Evolutionary conservation across 257 asterid genomes (phyloP), one percentile per base, ranked within the genome.

Genomic region (Echium plantagineum): DNA sequence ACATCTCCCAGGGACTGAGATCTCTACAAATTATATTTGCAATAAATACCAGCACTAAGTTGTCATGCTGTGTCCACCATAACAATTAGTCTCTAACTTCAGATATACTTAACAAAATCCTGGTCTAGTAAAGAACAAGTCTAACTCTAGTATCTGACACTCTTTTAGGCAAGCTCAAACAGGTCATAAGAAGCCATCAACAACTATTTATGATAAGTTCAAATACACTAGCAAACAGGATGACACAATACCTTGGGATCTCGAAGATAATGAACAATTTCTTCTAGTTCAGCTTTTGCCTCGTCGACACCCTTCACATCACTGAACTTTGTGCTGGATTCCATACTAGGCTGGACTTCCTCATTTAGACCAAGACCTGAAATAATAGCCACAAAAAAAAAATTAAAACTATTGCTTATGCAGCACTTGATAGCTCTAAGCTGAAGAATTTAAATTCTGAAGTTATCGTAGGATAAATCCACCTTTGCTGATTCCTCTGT

Each of bases 291-390:
- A 56, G 83, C 62, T 77, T 88, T 91, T 48, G 97, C 98, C 81
- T 91, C 98, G 67, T 91, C 98, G 58, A 91, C 97, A 64, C 98
- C 98, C 77, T 91, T 91, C 56, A 91, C 95, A 52, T 88, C 95
- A 72, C 87, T 80, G 67, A 88, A 86, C 71, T 85, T 91, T 32
- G 97, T 91, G 63, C 70, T 81, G 52, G 94, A 78, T 71, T 88
- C 97, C 87, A 86, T 68, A 64, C 66, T 86, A 47, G 98, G 90
- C 52, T 82, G 90, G 66, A 88, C 97, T 75, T 82, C 96, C 72
- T 85, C 98, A 57, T 86, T 87, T 52, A 91, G 78, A 71, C 94
- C 96, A 69, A 86, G 90, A 63, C 94, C 97, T 88, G 68, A 54
- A 35, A 74, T 52, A 47, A 59, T 52, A 57, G 56, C 58, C 55